Evolutionary conservation across 2,329 filamentous ascomycete genomes (phyloP).

Genomic region (Botrytis cinerea): DNA sequence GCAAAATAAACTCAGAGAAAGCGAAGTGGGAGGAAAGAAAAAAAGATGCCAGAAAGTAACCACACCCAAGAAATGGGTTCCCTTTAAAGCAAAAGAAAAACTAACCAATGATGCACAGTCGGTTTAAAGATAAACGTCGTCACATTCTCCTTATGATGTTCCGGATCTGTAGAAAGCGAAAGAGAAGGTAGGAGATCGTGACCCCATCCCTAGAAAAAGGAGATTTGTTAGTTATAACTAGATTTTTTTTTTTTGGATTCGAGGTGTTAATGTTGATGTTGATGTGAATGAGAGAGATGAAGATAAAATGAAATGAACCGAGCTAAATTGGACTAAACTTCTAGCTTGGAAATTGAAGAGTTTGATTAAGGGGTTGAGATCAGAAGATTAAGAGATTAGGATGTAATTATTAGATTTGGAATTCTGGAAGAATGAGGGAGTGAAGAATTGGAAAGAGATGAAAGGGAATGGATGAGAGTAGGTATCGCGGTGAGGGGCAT

Average conservation of each 20-base stretch:
- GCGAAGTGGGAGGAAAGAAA: no score
- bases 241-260: neutral
- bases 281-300: neutral
- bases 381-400: no score
- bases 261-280: neutral
- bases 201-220: neutral
- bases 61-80: no score
- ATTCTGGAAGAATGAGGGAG: neutral
- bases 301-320: no score
- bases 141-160: neutral
- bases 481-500: neutral
- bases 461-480: neutral
- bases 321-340: no score
- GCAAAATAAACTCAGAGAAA: neutral
- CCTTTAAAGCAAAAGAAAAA: neutral
- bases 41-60: no score
- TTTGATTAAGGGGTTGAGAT: neutral
- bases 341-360: neutral
- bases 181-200: slow-evolving; percentile 3
- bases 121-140: slow-evolving; percentile 9
- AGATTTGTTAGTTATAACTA: neutral
- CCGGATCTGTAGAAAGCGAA: neutral
- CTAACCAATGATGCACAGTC: slow-evolving; percentile 6
- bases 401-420: neutral
- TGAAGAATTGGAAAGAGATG: no score